These are phyloP conservation scores for Tuber indicum DNA, from an alignment of 495 filamentous ascomycete species.

Conservation along the genomic window DNA sequence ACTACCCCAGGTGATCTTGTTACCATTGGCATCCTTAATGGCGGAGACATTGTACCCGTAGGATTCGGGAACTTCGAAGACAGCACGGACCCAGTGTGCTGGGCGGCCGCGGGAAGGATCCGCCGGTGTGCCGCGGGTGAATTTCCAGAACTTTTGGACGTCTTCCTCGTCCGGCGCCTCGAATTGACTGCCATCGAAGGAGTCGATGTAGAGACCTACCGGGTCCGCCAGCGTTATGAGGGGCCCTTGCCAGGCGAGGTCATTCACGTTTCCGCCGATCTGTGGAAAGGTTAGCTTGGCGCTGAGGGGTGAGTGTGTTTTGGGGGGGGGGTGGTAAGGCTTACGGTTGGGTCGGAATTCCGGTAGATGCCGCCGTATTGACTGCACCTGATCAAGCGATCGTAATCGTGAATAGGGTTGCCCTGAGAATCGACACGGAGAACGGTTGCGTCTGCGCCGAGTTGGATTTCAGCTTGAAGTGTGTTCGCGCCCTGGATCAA, in stretches of 20 bases:
- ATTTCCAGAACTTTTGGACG: slow-evolving; percentile 16
- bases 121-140: slow-evolving; percentile 15
- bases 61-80: slow-evolving; percentile 17
- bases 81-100: slow-evolving; percentile 16
- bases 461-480: slow-evolving; percentile 14
- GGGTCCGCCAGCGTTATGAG: slow-evolving; percentile 20
- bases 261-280: slow-evolving; percentile 17
- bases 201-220: slow-evolving; percentile 14
- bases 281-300: neutral
- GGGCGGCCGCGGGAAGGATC: neutral
- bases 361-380: slow-evolving; percentile 8
- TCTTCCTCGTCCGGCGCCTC: slow-evolving; percentile 11
- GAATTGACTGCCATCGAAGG: slow-evolving; percentile 16
- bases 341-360: slow-evolving; percentile 19
- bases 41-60: slow-evolving; percentile 14
- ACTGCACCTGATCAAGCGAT: slow-evolving; percentile 16
- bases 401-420: slow-evolving; percentile 13
- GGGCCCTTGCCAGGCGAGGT: neutral
- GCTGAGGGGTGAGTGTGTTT: neutral
- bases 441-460: slow-evolving; percentile 14
- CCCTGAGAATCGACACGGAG: slow-evolving; percentile 11
- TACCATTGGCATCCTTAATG: slow-evolving; percentile 16
- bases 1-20: slow-evolving; percentile 15
- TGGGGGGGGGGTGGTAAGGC: neutral
- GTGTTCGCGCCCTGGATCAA: slow-evolving; percentile 12